Percentiles rank a stretch among this genome's conserved stretches.
phyloP scores from a whole-genome alignment of 495 filamentous ascomycete genomes.

The Lasiosphaeria miniovina region DNA sequence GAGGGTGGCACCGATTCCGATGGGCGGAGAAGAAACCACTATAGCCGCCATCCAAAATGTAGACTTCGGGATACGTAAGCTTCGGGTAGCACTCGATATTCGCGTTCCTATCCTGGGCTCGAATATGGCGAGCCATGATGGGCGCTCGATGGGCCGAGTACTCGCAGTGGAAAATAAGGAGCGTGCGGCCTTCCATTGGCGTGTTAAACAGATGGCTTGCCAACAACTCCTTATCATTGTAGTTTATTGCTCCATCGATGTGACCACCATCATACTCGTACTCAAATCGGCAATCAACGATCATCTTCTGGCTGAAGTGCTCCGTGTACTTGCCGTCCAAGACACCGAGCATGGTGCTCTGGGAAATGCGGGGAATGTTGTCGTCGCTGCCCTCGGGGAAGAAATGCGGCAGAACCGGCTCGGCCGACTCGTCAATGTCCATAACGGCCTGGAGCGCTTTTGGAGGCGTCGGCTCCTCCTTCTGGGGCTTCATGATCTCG shows the following conservation, averaged over 20 bases:
- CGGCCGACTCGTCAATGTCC: conserved; percentile 67
- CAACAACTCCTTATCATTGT: conserved; percentile 89
- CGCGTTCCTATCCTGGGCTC: conserved; percentile 75
- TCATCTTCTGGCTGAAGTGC: conserved; percentile 68
- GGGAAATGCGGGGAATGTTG: conserved; percentile 80
- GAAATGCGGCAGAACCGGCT: conserved; percentile 79
- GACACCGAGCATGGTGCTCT: conserved; percentile 75
- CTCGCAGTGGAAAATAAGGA: conserved; percentile 95
- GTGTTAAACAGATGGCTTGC: conserved; percentile 71
- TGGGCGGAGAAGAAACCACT: conserved; percentile 83
- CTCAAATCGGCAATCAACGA: conserved; percentile 97
- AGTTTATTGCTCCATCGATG: conserved; percentile 88
- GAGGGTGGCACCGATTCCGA: conserved; percentile 77
- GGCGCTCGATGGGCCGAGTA: conserved; percentile 98
- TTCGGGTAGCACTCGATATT: conserved; percentile 83
- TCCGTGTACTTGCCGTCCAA: conserved; percentile 79
- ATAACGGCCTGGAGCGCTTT: conserved; percentile 64
- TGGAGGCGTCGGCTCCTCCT: conserved; percentile 52
- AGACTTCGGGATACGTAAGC: conserved; percentile 91
- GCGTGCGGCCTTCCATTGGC: conserved; percentile 61
- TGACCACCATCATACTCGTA: conserved; percentile 98
- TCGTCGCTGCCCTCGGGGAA: conserved; percentile 76
- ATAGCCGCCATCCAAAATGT: conserved; percentile 96
- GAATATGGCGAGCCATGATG: conserved; percentile 88
- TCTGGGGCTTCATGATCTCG: conserved; percentile 72